These are phyloP conservation scores for Daldinia decipiens DNA, from an alignment of 495 filamentous ascomycete species.

Conservation along the genomic window DNA sequence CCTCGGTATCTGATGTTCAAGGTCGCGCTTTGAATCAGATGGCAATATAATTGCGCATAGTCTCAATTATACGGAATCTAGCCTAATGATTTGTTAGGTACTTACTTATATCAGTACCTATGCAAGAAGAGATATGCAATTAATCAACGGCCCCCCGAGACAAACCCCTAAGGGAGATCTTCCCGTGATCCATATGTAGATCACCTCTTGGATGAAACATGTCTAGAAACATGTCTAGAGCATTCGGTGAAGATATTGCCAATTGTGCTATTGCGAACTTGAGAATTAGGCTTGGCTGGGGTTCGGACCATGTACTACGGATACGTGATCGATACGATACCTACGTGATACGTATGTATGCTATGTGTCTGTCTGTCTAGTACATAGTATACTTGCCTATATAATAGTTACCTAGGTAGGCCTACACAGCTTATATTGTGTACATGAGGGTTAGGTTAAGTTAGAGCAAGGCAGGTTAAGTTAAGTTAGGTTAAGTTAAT, in stretches of 20 bases:
- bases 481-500: background rate
- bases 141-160: slow-evolving; percentile 27
- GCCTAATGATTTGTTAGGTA: slow-evolving; percentile 19
- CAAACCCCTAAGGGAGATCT: slow-evolving; percentile 13
- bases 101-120: slow-evolving; percentile 10
- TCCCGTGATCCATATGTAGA: slow-evolving; percentile 21
- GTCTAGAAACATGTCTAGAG: slow-evolving; percentile 33
- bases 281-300: slow-evolving; percentile 16
- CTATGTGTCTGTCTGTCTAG: background rate
- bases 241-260: slow-evolving; percentile 38
- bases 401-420: background rate
- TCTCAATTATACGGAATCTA: slow-evolving; percentile 20
- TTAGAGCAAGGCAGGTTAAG: background rate
- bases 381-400: background rate
- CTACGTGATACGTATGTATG: background rate
- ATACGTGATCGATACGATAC: background rate
- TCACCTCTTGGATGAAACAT: slow-evolving; percentile 23
- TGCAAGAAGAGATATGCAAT: slow-evolving; percentile 25
- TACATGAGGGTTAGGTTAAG: background rate
- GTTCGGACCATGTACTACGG: slow-evolving; percentile 14
- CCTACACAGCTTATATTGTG: background rate
- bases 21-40: slow-evolving; percentile 4
- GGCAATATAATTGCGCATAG: slow-evolving; percentile 4
- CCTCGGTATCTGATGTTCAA: slow-evolving; percentile 1
- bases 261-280: slow-evolving; percentile 10